Percentiles rank a stretch among this genome's conserved stretches.
These are phyloP conservation scores for Inonotus obliquus DNA, from an alignment of 1,284 basidiomycete genomes.

Conservation along the genomic window DNA sequence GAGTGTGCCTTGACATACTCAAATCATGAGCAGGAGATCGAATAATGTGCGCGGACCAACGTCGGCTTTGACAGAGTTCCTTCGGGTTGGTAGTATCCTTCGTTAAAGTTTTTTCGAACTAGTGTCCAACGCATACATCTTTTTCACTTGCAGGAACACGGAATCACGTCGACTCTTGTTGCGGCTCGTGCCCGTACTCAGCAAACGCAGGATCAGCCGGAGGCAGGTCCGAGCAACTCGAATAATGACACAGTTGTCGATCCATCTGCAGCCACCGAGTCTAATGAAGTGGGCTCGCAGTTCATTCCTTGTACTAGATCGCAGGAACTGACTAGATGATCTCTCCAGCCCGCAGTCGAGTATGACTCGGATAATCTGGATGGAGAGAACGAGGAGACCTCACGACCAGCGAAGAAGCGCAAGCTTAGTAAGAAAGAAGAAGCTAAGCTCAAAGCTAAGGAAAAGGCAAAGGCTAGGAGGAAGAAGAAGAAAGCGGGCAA, in stretches of 20 bases:
- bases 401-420: constrained; percentile 34
- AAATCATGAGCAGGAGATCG: constrained; percentile 10
- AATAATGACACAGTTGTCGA: constrained; percentile 27
- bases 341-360: constrained; percentile 22
- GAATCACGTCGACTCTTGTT: constrained; percentile 69
- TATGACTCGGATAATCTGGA: constrained; percentile 75
- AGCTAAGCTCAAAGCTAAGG: constrained; percentile 32
- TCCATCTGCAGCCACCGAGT: constrained; percentile 19
- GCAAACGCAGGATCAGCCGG: constrained; percentile 31
- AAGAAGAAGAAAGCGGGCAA: constrained; percentile 43
- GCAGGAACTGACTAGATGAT: constrained; percentile 13
- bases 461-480: constrained; percentile 39
- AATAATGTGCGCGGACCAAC: constrained; percentile 85
- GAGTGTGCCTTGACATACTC: not conserved
- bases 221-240: constrained; percentile 45
- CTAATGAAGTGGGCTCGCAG: constrained; percentile 13
- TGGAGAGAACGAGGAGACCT: constrained; percentile 41
- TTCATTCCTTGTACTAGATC: not conserved
- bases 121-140: not conserved
- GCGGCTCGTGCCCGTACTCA: constrained; percentile 41
- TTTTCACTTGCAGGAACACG: constrained; percentile 54
- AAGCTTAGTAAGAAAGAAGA: constrained; percentile 37
- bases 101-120: constrained; percentile 4
- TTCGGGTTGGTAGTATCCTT: constrained; percentile 57
- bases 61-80: constrained; percentile 88